These are phyloP conservation scores for Arabidopsis suecica DNA, from an alignment of 345 rosid genomes.

Conservation along the genomic window DNA sequence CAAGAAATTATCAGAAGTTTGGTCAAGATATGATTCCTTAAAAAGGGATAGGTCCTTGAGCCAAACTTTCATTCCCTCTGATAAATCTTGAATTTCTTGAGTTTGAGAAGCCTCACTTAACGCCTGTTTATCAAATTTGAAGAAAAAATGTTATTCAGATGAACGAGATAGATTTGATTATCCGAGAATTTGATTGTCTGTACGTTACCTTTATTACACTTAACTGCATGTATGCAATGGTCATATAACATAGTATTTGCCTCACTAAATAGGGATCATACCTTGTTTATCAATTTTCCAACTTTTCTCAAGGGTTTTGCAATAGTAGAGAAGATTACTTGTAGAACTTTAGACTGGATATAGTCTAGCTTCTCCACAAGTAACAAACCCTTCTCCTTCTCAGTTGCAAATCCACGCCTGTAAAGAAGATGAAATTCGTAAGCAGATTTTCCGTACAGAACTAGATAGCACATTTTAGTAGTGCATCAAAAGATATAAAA, in stretches of 20 bases:
- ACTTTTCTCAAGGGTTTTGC: conserved; percentile 81
- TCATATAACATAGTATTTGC: conserved; percentile 20
- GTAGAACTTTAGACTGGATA: conserved; percentile 82
- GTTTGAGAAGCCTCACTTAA: conserved; percentile 55
- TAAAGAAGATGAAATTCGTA: conserved; percentile 34
- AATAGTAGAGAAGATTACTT: conserved; percentile 57
- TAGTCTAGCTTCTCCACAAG: conserved; percentile 93
- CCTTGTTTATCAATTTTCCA: conserved; percentile 80
- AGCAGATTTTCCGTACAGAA: not conserved
- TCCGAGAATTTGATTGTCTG: no score
- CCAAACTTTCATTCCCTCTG: conserved; percentile 64
- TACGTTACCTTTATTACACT: no score
- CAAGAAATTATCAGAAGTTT: conserved; percentile 51
- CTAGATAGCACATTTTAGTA: not conserved
- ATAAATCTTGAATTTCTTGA: conserved; percentile 57
- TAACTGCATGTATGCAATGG: conserved; percentile 11
- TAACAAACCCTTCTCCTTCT: conserved; percentile 84
- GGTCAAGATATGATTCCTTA: conserved; percentile 56
- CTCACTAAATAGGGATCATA: conserved; percentile 24
- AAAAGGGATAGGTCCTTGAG: conserved; percentile 64
- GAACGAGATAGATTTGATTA: no score
- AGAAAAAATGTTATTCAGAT: conserved; percentile 11
- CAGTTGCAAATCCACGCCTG: conserved; percentile 96
- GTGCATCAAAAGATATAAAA: not conserved
- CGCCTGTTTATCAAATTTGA: conserved; percentile 53